Base-by-base conservation (phyloP, 306 rosid species). In the Trifolium subterraneum region DNA sequence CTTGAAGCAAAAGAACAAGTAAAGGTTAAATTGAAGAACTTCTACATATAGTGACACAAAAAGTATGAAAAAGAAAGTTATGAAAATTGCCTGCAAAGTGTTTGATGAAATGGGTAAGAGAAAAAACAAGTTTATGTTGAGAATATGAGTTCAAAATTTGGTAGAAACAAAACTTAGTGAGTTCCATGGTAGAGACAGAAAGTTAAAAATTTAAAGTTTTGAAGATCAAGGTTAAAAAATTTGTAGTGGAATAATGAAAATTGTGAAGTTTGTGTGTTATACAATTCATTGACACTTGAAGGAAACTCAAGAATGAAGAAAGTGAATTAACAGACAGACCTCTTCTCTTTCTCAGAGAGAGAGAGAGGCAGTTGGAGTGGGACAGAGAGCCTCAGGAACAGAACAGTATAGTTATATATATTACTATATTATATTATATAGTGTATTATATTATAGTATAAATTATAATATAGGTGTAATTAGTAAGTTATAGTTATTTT, bases 1-100 rank as follows among this genome's bases (percentile, higher is more conserved):
- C 90, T 88, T 87, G 86, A 92, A 87, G 93, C 86, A 88, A 90
- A 82, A 84, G 39, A 7, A 85, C 76, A 81, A 84, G 31, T 1
- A 73, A 79, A 72, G 75, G 75, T 77, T 86, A 87, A 77, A 76
- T 78, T 70, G 86, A 79, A 68, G 62, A 82, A 74, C 72, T 72
- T 63, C 86, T 85, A 73, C 81, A 71, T 84, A 77, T 41, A 84
- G 86, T 87, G 82, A 82, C 72, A 76, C 73, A 64, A 72, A 84
- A 87, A 88, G 79, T 82, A 92, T 79, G 60, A 59, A 76, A 82
- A 82, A 68, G 79, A 66, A 85, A 81, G 60, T 65, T 76, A 76
- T 68, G 20, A 50, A 64, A 79, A 87, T 83, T 84, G 84, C 82
- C 71, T 29, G 71, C 11, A 38, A 25, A 64, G 82, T 75, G 76